Percentiles rank a stretch among this genome's conserved stretches.
phyloP scores from a whole-genome alignment of 208 protist genomes.

The Trypanosoma grayi region DNA sequence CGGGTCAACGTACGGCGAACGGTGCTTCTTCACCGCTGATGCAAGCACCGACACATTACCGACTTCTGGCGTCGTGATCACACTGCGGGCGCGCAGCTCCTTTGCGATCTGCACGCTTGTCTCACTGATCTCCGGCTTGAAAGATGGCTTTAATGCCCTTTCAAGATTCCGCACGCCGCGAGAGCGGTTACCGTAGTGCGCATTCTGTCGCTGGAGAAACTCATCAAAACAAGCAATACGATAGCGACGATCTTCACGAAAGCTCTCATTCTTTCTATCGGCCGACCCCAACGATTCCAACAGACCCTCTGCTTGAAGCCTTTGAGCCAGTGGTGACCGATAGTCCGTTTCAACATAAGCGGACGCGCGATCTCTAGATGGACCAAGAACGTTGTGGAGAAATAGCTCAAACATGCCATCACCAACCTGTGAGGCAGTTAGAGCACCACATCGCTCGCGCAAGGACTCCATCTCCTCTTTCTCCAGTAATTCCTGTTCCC shows the following conservation, averaged over 20 bases:
- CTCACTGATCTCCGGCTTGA: slow-evolving; percentile 55
- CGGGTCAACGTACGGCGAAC: slow-evolving; percentile 53
- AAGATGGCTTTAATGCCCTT: slow-evolving; percentile 47
- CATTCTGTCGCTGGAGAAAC: slow-evolving; percentile 76
- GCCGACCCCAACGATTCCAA: neutral
- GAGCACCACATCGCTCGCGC: slow-evolving; percentile 34
- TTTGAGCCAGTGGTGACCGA: slow-evolving; percentile 52
- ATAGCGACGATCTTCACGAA: slow-evolving; percentile 18
- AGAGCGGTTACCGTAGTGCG: slow-evolving; percentile 42
- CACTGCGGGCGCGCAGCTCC: slow-evolving; percentile 39
- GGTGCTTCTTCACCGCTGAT: slow-evolving; percentile 54
- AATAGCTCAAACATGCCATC: slow-evolving; percentile 47
- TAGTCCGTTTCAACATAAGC: slow-evolving; percentile 48
- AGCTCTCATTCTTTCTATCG: neutral
- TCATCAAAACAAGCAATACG: slow-evolving; percentile 66
- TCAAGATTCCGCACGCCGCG: slow-evolving; percentile 45
- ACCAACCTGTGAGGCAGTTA: slow-evolving; percentile 11
- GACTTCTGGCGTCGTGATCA: neutral
- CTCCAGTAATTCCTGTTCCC: slow-evolving; percentile 27
- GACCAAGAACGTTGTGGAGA: slow-evolving; percentile 49
- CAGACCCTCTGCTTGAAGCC: slow-evolving; percentile 14
- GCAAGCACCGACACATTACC: slow-evolving; percentile 28
- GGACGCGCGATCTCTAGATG: slow-evolving; percentile 20
- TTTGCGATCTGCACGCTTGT: slow-evolving; percentile 53
- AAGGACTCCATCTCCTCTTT: slow-evolving; percentile 45